Evolutionary conservation across 495 filamentous ascomycete species (phyloP).

Genomic region (Aspergillus panamensis): DNA sequence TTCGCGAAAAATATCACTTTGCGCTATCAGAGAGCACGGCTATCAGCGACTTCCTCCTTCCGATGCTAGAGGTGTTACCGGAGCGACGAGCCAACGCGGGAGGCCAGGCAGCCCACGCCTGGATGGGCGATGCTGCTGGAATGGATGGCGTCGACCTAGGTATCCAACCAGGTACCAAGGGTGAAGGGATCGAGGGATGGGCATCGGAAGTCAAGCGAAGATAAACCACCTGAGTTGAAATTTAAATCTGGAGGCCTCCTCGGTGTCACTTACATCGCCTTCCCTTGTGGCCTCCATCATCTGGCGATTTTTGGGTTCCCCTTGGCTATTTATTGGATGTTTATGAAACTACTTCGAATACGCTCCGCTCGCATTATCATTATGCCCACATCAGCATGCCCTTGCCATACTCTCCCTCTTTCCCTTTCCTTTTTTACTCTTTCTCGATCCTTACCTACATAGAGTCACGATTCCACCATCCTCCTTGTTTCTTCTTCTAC

Average conservation of each 20-base stretch:
- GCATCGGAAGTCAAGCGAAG: constrained; percentile 84
- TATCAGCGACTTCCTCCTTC: constrained; percentile 81
- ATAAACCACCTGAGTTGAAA: constrained; percentile 29
- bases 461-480: constrained; percentile 15
- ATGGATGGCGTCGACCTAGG: constrained; percentile 78
- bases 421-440: not conserved
- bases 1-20: constrained; percentile 97
- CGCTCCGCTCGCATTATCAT: constrained; percentile 11
- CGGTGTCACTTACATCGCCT: constrained; percentile 5
- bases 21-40: constrained; percentile 68
- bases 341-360: constrained; percentile 23
- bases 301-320: constrained; percentile 11
- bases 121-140: constrained; percentile 76
- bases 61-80: constrained; percentile 88
- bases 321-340: constrained; percentile 21
- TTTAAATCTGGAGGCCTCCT: not conserved
- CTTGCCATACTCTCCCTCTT: constrained; percentile 3
- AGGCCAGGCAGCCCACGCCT: constrained; percentile 82
- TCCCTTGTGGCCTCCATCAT: not conserved
- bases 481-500: not conserved
- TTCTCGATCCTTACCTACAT: constrained; percentile 9
- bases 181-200: constrained; percentile 97
- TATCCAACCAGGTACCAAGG: constrained; percentile 71
- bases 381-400: not conserved
- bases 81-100: constrained; percentile 91